Evolutionary conservation across 2,329 filamentous ascomycete genomes (phyloP).

Genomic region (Neopestalotiopsis sp.): DNA sequence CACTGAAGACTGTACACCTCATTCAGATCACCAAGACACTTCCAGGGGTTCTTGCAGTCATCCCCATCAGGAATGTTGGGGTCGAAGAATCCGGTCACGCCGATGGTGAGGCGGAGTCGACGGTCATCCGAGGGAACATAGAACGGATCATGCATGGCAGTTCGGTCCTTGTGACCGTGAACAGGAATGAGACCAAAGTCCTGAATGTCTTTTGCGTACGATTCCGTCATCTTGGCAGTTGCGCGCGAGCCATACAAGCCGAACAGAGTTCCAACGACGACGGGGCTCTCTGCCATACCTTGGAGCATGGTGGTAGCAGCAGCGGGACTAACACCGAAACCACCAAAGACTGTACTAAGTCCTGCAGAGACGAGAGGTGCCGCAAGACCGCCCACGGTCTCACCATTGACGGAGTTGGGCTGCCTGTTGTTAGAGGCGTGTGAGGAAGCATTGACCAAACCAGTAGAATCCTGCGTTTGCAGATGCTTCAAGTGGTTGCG

Average conservation of each 20-base stretch:
- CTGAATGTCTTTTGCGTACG: conserved; percentile 83
- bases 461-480: conserved; percentile 34
- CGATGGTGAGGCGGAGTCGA: conserved; percentile 80
- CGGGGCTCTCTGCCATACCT: conserved; percentile 76
- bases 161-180: conserved; percentile 50
- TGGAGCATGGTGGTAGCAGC: conserved; percentile 81
- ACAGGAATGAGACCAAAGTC: conserved; percentile 88
- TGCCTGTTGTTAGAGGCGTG: conserved; percentile 9
- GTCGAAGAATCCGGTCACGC: conserved; percentile 81
- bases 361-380: conserved; percentile 79
- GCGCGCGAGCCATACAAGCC: conserved; percentile 89
- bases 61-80: conserved; percentile 66
- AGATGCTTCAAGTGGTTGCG: conserved; percentile 73
- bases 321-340: conserved; percentile 74
- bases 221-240: conserved; percentile 84
- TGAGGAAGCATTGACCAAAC: conserved; percentile 58
- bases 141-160: conserved; percentile 51
- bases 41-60: conserved; percentile 70
- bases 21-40: conserved; percentile 70
- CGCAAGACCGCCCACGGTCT: conserved; percentile 74
- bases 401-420: conserved; percentile 61
- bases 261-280: conserved; percentile 84
- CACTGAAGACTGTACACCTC: conserved; percentile 86
- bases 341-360: conserved; percentile 79
- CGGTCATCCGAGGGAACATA: conserved; percentile 62